Base-by-base conservation (phyloP, 345 rosid species). In the Lumnitzera racemosa region DNA sequence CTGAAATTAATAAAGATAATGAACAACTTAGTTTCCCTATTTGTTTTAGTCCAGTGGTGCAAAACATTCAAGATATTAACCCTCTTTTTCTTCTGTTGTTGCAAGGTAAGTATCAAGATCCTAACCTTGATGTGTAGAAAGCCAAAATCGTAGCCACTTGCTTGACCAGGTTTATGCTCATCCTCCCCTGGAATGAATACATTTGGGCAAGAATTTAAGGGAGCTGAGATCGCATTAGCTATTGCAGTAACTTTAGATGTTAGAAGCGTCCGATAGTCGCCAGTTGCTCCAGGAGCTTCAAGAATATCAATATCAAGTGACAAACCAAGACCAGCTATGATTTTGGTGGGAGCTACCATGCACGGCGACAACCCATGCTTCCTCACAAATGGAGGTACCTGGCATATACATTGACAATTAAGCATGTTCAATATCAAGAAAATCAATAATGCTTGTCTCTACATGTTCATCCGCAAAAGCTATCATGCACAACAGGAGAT, bases 341-440 rank as follows among this genome's bases (percentile, higher is more conserved):
- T 94, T 73, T 94, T 94, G 41, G 99, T 94, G 46, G 99, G 99
- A 67, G 97, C 96, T 63, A 92, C 97, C 98, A 92, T 89, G 80
- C 99, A 94, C 3, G 99, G 89, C 86, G 83, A 74, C 67, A 94
- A 70, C 9, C 96, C 89, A 15, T 90, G 98, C 72, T 84, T 87
- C 70, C 78, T 67, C 60, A 71, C 80, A 63, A 92, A 92, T 56
- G 81, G 74, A 48, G 91, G 91, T 66, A 85, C 95, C 96, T 91
- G 67, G 15, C 73, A 59, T 25, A 20, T 36, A 66, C 16, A 12
- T 49, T 49, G 31, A 54, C 51, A 41, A 46, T 49, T 14, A 47
- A 52, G 20, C 20, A 20, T 20, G 20, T 20, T 20, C 20, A 20
- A 20, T 20, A 20, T 20, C 20, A 20, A 20, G 20, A 20, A 20